phyloP scores from a whole-genome alignment of 1,284 basidiomycete genomes.

The Stygiomarasmius scandens region DNA sequence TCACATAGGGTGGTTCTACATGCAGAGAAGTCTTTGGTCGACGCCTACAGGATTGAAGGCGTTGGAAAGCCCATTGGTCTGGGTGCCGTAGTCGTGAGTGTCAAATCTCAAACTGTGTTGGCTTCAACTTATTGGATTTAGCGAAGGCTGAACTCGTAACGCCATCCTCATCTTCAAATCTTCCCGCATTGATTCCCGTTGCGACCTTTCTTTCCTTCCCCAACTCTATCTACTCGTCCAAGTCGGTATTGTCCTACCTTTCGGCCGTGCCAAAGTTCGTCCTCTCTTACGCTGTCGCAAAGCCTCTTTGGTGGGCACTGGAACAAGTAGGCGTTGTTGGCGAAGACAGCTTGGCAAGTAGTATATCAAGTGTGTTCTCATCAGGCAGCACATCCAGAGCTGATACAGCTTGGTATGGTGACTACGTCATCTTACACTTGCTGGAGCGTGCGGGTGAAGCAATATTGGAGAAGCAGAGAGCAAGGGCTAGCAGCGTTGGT shows the following conservation, averaged over 20 bases:
- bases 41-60: constrained; percentile 63
- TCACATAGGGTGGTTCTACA: constrained; percentile 60
- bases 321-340: constrained; percentile 75
- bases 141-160: constrained; percentile 63
- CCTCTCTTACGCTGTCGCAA: constrained; percentile 64
- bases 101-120: not conserved
- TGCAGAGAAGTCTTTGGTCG: constrained; percentile 62
- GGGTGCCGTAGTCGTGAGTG: constrained; percentile 77
- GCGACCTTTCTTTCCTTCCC: constrained; percentile 60
- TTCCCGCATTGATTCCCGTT: constrained; percentile 45
- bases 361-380: constrained; percentile 24
- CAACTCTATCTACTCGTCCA: constrained; percentile 68
- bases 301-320: constrained; percentile 86
- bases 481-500: constrained; percentile 55
- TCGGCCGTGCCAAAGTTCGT: constrained; percentile 45
- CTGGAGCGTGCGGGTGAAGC: constrained; percentile 69
- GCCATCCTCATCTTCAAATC: constrained; percentile 29
- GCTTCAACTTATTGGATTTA: constrained; percentile 5
- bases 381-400: constrained; percentile 49
- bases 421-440: constrained; percentile 74
- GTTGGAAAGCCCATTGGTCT: constrained; percentile 83
- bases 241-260: constrained; percentile 64
- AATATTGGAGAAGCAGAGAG: constrained; percentile 53
- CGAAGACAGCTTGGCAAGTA: constrained; percentile 47
- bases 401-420: constrained; percentile 63